phyloP scores from a whole-genome alignment of 495 filamentous ascomycete species.

The Trichoderma erinaceum region DNA sequence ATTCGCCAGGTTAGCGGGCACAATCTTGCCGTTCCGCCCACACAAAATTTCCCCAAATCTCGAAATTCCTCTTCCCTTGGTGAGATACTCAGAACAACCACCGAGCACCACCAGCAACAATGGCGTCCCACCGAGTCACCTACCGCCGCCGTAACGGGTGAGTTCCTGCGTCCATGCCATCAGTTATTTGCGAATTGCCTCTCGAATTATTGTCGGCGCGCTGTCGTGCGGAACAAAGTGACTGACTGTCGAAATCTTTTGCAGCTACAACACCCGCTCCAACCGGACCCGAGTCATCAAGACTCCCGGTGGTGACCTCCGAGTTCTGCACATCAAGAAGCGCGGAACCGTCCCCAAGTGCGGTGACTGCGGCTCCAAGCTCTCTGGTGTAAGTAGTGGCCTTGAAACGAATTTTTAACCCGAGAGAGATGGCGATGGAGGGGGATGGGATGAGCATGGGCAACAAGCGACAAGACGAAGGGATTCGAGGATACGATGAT shows the following conservation, averaged over 20 bases:
- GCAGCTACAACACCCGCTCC: slow-evolving; percentile 89
- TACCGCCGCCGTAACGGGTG: slow-evolving; percentile 89
- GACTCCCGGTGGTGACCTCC: slow-evolving; percentile 90
- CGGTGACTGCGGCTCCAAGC: slow-evolving; percentile 95
- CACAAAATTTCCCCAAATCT: slow-evolving; percentile 34
- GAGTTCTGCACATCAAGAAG: slow-evolving; percentile 99
- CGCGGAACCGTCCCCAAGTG: slow-evolving; percentile 93
- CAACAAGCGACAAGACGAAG: background rate
- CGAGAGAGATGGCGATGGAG: background rate
- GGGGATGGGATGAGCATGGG: background rate
- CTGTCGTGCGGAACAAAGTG: background rate
- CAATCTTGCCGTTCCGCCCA: slow-evolving; percentile 23
- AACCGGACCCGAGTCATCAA: slow-evolving; percentile 95
- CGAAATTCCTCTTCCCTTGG: slow-evolving; percentile 19
- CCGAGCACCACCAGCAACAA: slow-evolving; percentile 48
- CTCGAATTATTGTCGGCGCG: slow-evolving; percentile 4
- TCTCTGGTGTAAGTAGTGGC: slow-evolving; percentile 83
- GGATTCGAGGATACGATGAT: background rate
- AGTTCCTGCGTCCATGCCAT: slow-evolving; percentile 37
- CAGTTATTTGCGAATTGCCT: slow-evolving; percentile 2
- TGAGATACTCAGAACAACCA: slow-evolving; percentile 30
- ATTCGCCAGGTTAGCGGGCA: slow-evolving; percentile 13
- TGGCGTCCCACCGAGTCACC: slow-evolving; percentile 50
- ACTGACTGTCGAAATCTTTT: slow-evolving; percentile 23
- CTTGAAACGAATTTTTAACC: slow-evolving; percentile 1